Conservation (phyloP, 73 alveolate species). For the Tetrahymena malaccensis region DNA sequence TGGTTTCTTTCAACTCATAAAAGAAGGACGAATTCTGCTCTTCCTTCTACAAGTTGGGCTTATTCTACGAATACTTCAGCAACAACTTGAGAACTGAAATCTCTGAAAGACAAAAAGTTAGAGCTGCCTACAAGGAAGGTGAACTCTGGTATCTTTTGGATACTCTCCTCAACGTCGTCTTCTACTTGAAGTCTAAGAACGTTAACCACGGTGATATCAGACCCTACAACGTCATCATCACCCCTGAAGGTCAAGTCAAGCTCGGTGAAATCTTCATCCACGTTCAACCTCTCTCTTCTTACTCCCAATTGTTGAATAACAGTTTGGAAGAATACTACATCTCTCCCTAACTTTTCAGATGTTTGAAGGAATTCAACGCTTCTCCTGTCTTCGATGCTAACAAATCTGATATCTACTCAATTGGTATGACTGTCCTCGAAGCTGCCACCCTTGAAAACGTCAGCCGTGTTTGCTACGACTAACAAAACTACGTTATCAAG, state of each 20-base stretch:
- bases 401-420: background rate
- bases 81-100: background rate
- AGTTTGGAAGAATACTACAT: background rate
- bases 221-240: background rate
- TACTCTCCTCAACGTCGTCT: background rate
- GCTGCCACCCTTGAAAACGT: background rate
- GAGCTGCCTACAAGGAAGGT: background rate
- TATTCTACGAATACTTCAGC: background rate
- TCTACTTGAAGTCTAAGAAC: background rate
- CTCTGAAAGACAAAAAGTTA: background rate
- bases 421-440: background rate
- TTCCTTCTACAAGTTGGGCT: background rate
- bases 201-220: background rate
- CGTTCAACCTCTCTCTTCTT: background rate
- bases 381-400: background rate
- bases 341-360: background rate
- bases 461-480: background rate
- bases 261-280: background rate
- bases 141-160: background rate
- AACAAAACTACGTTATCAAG: background rate
- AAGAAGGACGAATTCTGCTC: background rate
- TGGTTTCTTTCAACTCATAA: background rate
- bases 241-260: background rate
- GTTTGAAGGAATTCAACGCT: background rate
- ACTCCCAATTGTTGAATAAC: background rate